These are phyloP conservation scores for Dothiorella sarmentorum DNA, from an alignment of 2,329 filamentous ascomycete species.

Conservation along the genomic window DNA sequence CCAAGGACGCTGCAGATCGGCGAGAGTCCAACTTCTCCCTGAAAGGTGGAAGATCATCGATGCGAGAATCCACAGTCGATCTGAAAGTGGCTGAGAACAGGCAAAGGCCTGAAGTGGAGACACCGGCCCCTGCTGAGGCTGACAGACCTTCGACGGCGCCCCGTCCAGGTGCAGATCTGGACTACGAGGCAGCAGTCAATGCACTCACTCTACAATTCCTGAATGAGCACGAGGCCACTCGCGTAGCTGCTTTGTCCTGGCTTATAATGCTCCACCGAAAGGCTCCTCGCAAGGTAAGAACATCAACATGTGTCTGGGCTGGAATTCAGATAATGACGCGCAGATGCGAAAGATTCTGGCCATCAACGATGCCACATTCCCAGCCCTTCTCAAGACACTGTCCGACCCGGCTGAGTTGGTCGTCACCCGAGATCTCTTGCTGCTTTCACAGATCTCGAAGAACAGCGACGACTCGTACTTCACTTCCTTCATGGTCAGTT, in stretches of 20 bases:
- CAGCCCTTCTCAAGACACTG: conserved; percentile 89
- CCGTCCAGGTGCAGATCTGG: conserved; percentile 63
- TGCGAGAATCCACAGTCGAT: conserved; percentile 22
- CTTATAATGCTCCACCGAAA: conserved; percentile 97
- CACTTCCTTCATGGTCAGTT: conserved; percentile 94
- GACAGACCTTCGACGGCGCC: conserved; percentile 46
- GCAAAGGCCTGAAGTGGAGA: conserved; percentile 28
- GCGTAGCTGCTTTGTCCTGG: conserved; percentile 92
- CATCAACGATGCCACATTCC: conserved; percentile 96
- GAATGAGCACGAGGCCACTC: conserved; percentile 93
- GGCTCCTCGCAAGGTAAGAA: conserved; percentile 75
- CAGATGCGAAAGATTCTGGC: conserved; percentile 57
- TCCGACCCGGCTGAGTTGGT: conserved; percentile 95
- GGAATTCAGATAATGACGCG: neutral
- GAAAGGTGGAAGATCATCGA: conserved; percentile 15
- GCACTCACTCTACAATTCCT: conserved; percentile 90
- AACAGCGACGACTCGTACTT: conserved; percentile 98
- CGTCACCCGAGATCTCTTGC: conserved; percentile 87
- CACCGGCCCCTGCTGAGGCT: conserved; percentile 45
- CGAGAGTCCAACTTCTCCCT: conserved; percentile 37
- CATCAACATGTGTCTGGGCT: conserved; percentile 3
- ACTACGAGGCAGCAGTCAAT: conserved; percentile 92
- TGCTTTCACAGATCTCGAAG: conserved; percentile 91
- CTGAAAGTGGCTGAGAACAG: conserved; percentile 34
- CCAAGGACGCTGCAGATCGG: conserved; percentile 42